A percentile compares a stretch with the other conserved stretches of the same genome.
Evolutionary conservation across 345 rosid genomes (phyloP).

Genomic region (Crucihimalaya himalaica): DNA sequence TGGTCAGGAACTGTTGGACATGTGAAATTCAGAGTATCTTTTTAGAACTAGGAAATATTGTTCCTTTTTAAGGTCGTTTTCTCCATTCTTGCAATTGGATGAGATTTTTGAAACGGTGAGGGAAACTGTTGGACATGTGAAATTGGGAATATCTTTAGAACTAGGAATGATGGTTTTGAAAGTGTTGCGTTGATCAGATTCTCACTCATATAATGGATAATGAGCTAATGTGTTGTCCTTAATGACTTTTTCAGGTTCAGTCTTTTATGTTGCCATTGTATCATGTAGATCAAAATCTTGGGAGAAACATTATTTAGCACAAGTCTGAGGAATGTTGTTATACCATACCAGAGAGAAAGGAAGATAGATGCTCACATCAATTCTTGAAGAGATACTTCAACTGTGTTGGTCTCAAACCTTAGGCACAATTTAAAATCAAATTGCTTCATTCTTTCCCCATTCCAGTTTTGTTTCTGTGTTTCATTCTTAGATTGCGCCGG

Average conservation of each 20-base stretch:
- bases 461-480: constrained; percentile 29
- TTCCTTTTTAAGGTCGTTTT: background rate
- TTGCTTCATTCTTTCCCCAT: constrained; percentile 18
- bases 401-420: constrained; percentile 30
- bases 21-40: background rate
- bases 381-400: constrained; percentile 38
- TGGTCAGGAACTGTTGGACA: background rate
- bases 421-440: constrained; percentile 23
- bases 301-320: constrained; percentile 30
- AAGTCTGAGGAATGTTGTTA: constrained; percentile 27
- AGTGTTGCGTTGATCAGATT: constrained; percentile 8
- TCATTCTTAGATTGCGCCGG: background rate
- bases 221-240: constrained; percentile 11
- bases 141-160: background rate
- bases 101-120: background rate
- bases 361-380: constrained; percentile 28
- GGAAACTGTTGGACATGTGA: background rate
- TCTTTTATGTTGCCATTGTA: constrained; percentile 23
- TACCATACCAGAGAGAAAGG: constrained; percentile 24
- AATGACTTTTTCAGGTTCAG: background rate
- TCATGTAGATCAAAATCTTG: constrained; percentile 34
- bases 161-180: constrained; percentile 1
- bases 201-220: background rate
- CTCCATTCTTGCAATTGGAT: background rate
- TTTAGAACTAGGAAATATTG: background rate